Base-by-base conservation (phyloP, 1,284 basidiomycete species). In the Caloboletus inedulis region DNA sequence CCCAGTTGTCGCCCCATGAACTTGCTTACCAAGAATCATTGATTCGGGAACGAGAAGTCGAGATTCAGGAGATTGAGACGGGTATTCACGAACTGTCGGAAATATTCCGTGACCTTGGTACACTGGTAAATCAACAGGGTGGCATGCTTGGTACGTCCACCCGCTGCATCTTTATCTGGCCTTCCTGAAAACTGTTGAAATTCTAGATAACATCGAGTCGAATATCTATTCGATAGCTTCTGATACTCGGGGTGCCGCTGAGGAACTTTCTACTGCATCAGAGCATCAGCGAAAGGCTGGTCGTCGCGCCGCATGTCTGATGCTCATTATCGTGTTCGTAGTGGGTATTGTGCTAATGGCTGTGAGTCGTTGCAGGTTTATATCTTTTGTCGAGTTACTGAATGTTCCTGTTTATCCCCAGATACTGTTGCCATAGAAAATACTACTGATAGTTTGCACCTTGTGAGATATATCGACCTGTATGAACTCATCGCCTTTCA, bases 21-120 rank as follows among this genome's bases (percentile, higher is more conserved):
- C 80, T 98, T 27, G 94, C 94, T 34, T 96, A 96, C 69, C 97
- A 99, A 69, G 96, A 99, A 64, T 91, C 92, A 12, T 75, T 99
- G 34, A 97, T 99, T 56, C 90, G 91, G 53, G 96, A 98, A 69
- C 90, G 97, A 18, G 96, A 99, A 69, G 79, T 78, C 1, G 96
- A 98, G 66, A 99, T 99, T 54, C 84, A 90, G 41, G 95, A 98
- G 67, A 99, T 99, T 56, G 97, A 99, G 74, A 87, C 84, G 1
- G 96, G 97, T 7, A 98, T 99, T 49, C 94, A 98, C 64, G 96
- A 99, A 69, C 76, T 99, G 43, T 87, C 94, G 45, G 94, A 98
- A 71, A 98, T 99, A 64, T 99, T 99, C 79, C 83, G 93, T 39
- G 96, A 99, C 72, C 74, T 99, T 34, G 95, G 95, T 35, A 94